Base-by-base conservation (phyloP, 2,329 filamentous ascomycete species). In the Aspergillus uvarum region DNA sequence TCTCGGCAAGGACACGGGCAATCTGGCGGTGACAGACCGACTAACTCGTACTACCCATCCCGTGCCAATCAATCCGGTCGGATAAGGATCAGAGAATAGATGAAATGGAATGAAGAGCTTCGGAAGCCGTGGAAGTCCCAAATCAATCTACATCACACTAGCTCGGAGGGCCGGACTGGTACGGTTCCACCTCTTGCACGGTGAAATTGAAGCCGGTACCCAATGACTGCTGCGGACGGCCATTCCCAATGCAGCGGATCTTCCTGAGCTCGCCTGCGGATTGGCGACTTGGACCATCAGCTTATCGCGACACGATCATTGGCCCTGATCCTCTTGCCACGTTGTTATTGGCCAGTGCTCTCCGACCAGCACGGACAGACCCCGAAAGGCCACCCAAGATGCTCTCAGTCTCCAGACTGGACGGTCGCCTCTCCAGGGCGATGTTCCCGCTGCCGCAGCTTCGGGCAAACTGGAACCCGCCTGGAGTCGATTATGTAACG, bases 251-350 rank as follows among this genome's bases (percentile, higher is more conserved):
- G 44, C 31, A 26, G 63, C 47, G 56, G 65, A 60, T 54, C 56
- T 42, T 14, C 58, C 58, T 49, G 51, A 59, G 35, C 42, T 58
- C 49, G 57, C 48, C 62, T 58, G 55, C 51, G 58, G 60, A 65
- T 67, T 66, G 65, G 65, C 49, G 56, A 50, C 11, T 32, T 53
- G 35, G 32, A 31, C n/a, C 56, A 63, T 56, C 57, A 56, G 38
- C 59, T 67, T 67, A 67, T 67, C 65, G 64, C 56, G 10, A 35
- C 14, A 1, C 5, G 1, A 1, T 63, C 49, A 65, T 67, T 67
- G 59, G 65, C 4, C 4, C 3, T 29, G 2, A 8, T 0, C 12
- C 2, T 1, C 14, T 38, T 26, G 24, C 47, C 54, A 53, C 56
- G 53, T 61, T 63, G 26, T 59, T 22, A 62, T 63, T 63, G 63